A percentile compares a stretch with the other conserved stretches of the same genome.
phyloP scores from a whole-genome alignment of 352 stramenopile species.

The Achlya hypogyna region DNA sequence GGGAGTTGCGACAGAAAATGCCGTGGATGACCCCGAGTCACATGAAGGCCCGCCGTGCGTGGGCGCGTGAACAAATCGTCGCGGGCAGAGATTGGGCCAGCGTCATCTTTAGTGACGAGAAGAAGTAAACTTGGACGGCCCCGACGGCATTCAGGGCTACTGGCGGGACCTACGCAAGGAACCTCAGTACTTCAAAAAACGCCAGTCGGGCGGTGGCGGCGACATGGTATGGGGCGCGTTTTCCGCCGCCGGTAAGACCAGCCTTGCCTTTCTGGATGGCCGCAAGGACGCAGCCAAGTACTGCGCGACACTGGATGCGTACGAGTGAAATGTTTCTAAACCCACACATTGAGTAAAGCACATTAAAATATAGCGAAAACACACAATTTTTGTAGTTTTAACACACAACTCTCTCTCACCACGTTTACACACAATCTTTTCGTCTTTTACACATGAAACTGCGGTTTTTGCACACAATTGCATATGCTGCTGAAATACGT shows the following conservation, averaged over 20 bases:
- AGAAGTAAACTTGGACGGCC: constrained; percentile 33
- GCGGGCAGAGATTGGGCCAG: constrained; percentile 18
- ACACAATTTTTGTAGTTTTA: too few relatives aligned
- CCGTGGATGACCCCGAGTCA: constrained; percentile 5
- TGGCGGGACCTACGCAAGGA: constrained; percentile 25
- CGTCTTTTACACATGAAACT: too few relatives aligned
- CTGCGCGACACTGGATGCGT: neutral
- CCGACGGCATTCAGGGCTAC: constrained; percentile 26
- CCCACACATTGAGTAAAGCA: too few relatives aligned
- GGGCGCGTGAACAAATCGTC: constrained; percentile 17
- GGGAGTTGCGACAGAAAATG: neutral
- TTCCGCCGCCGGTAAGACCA: neutral
- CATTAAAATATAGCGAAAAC: too few relatives aligned
- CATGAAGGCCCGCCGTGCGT: neutral
- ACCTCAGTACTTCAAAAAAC: neutral
- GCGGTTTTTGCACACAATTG: too few relatives aligned
- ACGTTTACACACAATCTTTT: too few relatives aligned
- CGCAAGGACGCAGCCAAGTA: neutral
- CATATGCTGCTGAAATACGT: too few relatives aligned
- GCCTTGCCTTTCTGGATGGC: neutral
- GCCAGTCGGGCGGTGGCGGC: neutral
- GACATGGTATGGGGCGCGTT: constrained; percentile 5
- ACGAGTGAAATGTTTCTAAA: too few relatives aligned
- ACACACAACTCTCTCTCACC: too few relatives aligned
- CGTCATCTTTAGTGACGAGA: constrained; percentile 33